Evolutionary conservation across 305 asterid genomes (phyloP).

Genomic region (Plantago coronopus): DNA sequence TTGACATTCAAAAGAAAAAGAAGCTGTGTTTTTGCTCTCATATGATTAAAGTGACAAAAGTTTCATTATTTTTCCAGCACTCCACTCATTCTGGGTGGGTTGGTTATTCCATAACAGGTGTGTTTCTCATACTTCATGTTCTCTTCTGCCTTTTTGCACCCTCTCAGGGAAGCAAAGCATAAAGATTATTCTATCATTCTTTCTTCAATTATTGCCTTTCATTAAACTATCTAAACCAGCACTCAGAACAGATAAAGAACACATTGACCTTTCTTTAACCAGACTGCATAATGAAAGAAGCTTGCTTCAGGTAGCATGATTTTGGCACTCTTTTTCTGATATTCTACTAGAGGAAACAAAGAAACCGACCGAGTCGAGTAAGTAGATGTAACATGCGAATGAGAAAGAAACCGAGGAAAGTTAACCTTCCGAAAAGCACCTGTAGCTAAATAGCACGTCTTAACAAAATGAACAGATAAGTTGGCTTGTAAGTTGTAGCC

Average conservation of each 20-base stretch:
- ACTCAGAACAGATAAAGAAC: conserved; percentile 13
- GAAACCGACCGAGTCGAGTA: too few species aligned
- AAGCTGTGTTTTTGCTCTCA: conserved; percentile 8
- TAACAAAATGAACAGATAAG: too few species aligned
- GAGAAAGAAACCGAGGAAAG: too few species aligned
- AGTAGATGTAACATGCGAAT: too few species aligned
- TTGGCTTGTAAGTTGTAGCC: too few species aligned
- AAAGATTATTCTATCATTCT: conserved; percentile 27
- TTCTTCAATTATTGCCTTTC: conserved; percentile 19
- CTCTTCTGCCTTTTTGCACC: conserved; percentile 34
- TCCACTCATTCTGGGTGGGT: conserved; percentile 24
- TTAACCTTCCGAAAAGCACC: too few species aligned
- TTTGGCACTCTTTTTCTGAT: background rate
- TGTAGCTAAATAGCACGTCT: too few species aligned
- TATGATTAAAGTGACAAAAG: background rate
- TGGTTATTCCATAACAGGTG: conserved; percentile 29
- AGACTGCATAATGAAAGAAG: background rate
- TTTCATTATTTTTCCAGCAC: conserved; percentile 22
- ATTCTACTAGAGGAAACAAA: background rate
- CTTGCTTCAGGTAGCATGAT: background rate
- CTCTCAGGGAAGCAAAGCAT: conserved; percentile 39
- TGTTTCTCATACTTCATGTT: conserved; percentile 24
- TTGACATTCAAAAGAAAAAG: conserved; percentile 16
- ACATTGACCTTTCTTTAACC: conserved; percentile 18
- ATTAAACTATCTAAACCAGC: background rate